phyloP scores from a whole-genome alignment of 2,329 filamentous ascomycete genomes.

The Pleurostoma richardsiae region DNA sequence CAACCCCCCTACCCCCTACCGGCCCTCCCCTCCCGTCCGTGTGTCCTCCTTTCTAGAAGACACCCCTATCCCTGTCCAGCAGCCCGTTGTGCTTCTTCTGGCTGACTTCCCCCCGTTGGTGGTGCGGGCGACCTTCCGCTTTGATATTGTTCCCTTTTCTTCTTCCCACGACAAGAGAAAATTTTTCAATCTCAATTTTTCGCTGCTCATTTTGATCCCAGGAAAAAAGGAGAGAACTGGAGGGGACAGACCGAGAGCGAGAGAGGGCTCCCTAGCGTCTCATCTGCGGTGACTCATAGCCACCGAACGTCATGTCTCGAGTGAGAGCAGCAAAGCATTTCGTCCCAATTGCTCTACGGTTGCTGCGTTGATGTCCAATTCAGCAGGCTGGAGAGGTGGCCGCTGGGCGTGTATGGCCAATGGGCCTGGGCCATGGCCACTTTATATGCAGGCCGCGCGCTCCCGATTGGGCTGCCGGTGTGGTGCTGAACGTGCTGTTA shows the following conservation, averaged over 20 bases:
- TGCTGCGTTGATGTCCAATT: not conserved
- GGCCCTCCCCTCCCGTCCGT: not conserved
- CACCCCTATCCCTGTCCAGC: not conserved
- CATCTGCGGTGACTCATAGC: not conserved
- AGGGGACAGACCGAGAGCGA: not conserved
- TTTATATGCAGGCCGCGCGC: not conserved
- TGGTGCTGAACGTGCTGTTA: not conserved
- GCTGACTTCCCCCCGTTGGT: not conserved
- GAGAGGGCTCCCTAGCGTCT: not conserved
- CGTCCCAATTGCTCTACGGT: not conserved
- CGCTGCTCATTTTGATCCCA: not conserved
- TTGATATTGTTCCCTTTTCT: not conserved
- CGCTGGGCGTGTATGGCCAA: not conserved
- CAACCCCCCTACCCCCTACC: not conserved
- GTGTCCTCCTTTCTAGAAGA: not conserved
- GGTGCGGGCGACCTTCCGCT: not conserved
- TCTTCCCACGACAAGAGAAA: not conserved
- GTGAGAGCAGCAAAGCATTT: not conserved
- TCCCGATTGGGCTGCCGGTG: not conserved
- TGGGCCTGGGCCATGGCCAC: not conserved
- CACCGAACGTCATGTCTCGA: not conserved
- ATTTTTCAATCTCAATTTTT: not conserved
- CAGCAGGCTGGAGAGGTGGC: not conserved
- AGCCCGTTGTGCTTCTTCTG: not conserved
- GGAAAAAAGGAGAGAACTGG: not conserved